phyloP scores from a whole-genome alignment of 768 basidiomycete species.

The Mycena rosella region DNA sequence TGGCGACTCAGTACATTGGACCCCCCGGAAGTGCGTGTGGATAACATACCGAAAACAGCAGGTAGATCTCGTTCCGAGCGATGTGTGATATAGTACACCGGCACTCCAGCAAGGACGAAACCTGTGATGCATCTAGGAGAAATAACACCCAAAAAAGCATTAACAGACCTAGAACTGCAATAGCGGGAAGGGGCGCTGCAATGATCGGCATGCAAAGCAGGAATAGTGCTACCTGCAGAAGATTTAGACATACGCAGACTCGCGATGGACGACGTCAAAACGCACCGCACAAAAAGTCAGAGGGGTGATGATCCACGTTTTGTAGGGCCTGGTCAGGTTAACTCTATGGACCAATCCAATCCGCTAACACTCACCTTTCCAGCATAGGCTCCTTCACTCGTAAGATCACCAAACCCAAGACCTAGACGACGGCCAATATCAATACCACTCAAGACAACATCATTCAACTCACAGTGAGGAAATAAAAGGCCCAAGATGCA shows the following conservation, averaged over 20 bases:
- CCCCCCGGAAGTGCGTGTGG: neutral
- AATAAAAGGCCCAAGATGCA: conserved; percentile 90
- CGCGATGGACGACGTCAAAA: conserved; percentile 28
- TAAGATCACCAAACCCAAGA: conserved; percentile 88
- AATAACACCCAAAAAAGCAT: conserved; percentile 3
- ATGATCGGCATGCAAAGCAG: conserved; percentile 94
- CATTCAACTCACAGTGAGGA: conserved; percentile 73
- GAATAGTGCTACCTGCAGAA: conserved; percentile 84
- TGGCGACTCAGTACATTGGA: conserved; percentile 26
- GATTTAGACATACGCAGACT: neutral
- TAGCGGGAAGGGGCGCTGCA: conserved; percentile 90
- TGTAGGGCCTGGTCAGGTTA: conserved; percentile 79
- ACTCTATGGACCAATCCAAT: conserved; percentile 1
- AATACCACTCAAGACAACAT: conserved; percentile 1
- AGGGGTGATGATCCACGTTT: conserved; percentile 92
- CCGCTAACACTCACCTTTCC: conserved; percentile 68
- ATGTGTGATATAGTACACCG: conserved; percentile 86
- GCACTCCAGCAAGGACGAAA: conserved; percentile 84
- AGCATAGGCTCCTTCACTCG: conserved; percentile 92
- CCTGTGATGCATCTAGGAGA: conserved; percentile 53
- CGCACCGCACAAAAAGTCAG: conserved; percentile 88
- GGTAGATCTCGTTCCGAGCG: conserved; percentile 58
- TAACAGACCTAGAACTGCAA: conserved; percentile 84
- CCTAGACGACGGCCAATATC: conserved; percentile 55
- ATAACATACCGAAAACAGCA: conserved; percentile 56